Base-by-base conservation (phyloP, 139 green algal genomes). In the Closterium sp. region DNA sequence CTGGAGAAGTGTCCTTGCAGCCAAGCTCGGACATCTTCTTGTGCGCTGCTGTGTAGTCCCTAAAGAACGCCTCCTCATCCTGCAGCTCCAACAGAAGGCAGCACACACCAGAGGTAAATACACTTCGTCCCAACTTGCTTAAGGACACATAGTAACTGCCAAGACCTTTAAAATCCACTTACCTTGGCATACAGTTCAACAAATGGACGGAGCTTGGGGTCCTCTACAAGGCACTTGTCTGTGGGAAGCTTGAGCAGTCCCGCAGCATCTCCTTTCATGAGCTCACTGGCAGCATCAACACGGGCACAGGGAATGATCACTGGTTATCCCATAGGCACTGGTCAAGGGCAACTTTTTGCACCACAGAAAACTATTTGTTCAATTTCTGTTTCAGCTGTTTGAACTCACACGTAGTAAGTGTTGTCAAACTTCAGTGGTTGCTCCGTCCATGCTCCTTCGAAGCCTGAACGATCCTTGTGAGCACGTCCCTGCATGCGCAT, bases 391-490 rank as follows among this genome's bases (percentile, higher is more conserved):
- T 87, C 0, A 87, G 33, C 23, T 34, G 16, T 66, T 87, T 0
- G 5, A 55, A 88, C 93, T 95, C 87, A 91, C 91, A 43, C 23
- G 76, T 94, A 96, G 94, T 96, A 96, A 31, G 43, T 38, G 93
- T 96, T 96, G 90, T 96, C 94, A 64, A 96, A 96, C 83, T 90
- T 93, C 64, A 96, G 94, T 25, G 94, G 94, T 28, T 94, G 76
- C 28, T 85, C 32, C 76, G 94, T 96, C 94, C 94, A 96, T 87
- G 94, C 90, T 12, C 94, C 94, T 21, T 96, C 94, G 33, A 93
- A 96, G 5, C 94, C 94, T 23, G 91, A 95, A 31, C 94, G 91
- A 19, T 88, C 88, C 85, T 91, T 93, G 64, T 95, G 94, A 12
- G 89, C 89, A 33, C 91, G 89, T 23, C 91, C 91, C 91, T 93